Conservation (phyloP, 495 filamentous ascomycete genomes). For the Podospora appendiculata region DNA sequence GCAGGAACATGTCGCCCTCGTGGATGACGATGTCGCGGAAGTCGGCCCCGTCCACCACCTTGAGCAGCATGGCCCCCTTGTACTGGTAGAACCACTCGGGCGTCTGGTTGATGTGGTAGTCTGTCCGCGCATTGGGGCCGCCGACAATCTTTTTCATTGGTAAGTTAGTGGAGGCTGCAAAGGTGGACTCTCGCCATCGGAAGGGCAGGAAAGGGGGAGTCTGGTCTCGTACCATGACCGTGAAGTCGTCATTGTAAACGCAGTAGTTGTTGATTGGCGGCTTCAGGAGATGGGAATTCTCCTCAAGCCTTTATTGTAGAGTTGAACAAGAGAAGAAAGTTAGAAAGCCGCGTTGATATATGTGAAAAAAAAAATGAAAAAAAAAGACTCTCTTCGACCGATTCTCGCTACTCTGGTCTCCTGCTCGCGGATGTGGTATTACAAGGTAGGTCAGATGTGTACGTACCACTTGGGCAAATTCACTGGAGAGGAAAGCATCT, state of each 20-base stretch:
- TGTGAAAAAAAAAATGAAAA: no score
- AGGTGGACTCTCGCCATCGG: no score
- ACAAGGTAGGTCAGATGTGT: not conserved
- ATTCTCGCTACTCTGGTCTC: no score
- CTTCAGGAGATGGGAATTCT: slow-evolving; percentile 87
- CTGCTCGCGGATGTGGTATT: no score
- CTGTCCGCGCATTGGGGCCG: slow-evolving; percentile 90
- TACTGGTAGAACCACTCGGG: slow-evolving; percentile 99
- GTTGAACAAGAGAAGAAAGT: no score
- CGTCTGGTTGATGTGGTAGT: slow-evolving; percentile 97
- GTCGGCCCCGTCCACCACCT: slow-evolving; percentile 62
- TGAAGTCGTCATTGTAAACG: slow-evolving; percentile 75
- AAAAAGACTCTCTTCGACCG: no score
- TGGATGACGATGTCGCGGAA: slow-evolving; percentile 83
- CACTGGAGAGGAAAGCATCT: slow-evolving; percentile 48
- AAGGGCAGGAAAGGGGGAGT: not conserved
- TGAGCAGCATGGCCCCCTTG: slow-evolving; percentile 85
- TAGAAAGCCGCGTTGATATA: no score
- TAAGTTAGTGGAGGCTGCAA: not conserved
- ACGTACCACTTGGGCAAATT: slow-evolving; percentile 82
- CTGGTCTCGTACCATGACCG: slow-evolving; percentile 61
- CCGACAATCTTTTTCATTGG: slow-evolving; percentile 65
- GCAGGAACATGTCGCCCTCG: slow-evolving; percentile 91
- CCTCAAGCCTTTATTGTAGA: slow-evolving; percentile 61
- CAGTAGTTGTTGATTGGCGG: slow-evolving; percentile 97